A percentile compares a stretch with the other conserved stretches of the same genome.
These are phyloP conservation scores for Quercus glauca DNA, from an alignment of 306 rosid species.

Conservation along the genomic window DNA sequence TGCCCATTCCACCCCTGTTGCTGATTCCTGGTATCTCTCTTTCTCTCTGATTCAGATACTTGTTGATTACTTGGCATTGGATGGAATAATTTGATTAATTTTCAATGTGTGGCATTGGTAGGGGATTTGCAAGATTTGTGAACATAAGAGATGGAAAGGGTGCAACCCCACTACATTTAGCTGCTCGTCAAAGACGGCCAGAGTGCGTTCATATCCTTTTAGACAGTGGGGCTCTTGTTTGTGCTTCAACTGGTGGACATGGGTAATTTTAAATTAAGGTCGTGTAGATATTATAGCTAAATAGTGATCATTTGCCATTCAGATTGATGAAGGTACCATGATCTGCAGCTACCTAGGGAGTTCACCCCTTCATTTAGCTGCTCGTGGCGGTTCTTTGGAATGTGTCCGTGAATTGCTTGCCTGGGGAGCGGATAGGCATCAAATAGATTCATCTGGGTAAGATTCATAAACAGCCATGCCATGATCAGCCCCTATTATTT, in stretches of 20 bases:
- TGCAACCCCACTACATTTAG: slow-evolving; percentile 83
- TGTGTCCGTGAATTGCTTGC: slow-evolving; percentile 81
- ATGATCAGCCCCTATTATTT: neutral
- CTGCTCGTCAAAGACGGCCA: slow-evolving; percentile 62
- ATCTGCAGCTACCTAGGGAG: slow-evolving; percentile 76
- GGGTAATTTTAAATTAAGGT: slow-evolving; percentile 42
- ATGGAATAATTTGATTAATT: neutral
- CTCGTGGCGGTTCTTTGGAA: slow-evolving; percentile 80
- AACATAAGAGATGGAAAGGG: slow-evolving; percentile 87
- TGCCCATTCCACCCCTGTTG: slow-evolving; percentile 70
- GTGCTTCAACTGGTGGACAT: slow-evolving; percentile 71
- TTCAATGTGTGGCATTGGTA: slow-evolving; percentile 28
- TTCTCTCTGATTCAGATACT: neutral
- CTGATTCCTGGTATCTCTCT: slow-evolving; percentile 68
- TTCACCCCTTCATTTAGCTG: slow-evolving; percentile 86
- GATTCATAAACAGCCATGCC: slow-evolving; percentile 5
- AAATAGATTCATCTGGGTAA: slow-evolving; percentile 76
- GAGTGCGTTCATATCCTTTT: slow-evolving; percentile 67
- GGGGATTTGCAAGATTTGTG: slow-evolving; percentile 92
- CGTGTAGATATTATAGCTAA: slow-evolving; percentile 4
- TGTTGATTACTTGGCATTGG: neutral
- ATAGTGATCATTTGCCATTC: slow-evolving; percentile 11
- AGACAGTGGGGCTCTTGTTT: slow-evolving; percentile 85
- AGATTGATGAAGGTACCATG: slow-evolving; percentile 36
- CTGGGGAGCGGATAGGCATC: slow-evolving; percentile 92